Base-by-base conservation (phyloP, 2,329 filamentous ascomycete species). In the Claviceps capensis region DNA sequence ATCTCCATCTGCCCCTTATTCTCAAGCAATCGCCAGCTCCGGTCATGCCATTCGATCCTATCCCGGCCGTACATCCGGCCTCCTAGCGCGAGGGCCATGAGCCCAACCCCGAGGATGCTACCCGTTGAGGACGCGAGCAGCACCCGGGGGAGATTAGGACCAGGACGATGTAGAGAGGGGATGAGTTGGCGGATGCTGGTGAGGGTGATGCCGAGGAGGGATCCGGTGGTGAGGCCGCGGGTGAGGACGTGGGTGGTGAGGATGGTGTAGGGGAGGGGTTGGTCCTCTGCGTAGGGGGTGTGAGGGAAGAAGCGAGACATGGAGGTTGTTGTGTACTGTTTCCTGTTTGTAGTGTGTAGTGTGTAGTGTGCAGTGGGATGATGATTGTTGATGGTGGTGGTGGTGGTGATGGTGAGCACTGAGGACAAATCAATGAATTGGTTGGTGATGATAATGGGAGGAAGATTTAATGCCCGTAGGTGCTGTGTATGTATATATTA, bases 11-110 rank as follows among this genome's bases (percentile, higher is more conserved):
- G 80, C 0, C 76, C 73, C 42, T 65, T 62, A 56, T 77, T 83
- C 64, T 77, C 77, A 44, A 81, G 58, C 48, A 85, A 60, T 34
- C 81, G 68, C 79, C 81, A 85, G 52, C 74, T 73, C 17, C 82
- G 70, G 60, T 85, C 81, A 59, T 75, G 65, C 81, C 81, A 85
- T 63, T 85, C 80, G 36, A 85, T 77, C 42, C 74, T 69, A 57
- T 79, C 72, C 16, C 71, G 69, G 0, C 75, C 78, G 50, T 66
- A 66, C 80, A 85, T 83, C 2, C 73, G 67, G 0, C 60, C 68
- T 30, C 65, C 62, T 4, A 78, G 66, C 56, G 67, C 72, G 4
- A 73, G 53, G 1, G 65, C 65, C 23, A 75, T 64, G 1, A 78
- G 54, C 0, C 68, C 70, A 1, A 73, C 59, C 0, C 72, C 75